Base-by-base conservation (phyloP, 179 eudicot species). In the Corrigiola litoralis region DNA sequence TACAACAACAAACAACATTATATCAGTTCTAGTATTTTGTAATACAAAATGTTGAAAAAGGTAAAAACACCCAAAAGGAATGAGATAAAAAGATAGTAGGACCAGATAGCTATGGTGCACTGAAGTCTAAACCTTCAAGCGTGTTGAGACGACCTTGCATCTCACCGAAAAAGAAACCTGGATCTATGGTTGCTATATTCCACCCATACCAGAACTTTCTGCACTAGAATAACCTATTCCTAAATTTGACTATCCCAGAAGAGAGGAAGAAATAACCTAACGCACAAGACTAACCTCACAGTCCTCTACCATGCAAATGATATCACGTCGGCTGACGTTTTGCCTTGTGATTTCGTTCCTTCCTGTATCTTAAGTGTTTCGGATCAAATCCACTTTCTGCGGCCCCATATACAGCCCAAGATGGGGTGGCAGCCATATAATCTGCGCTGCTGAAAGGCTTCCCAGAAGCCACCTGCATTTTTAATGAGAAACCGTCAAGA, bases 361-460 rank as follows among this genome's bases (percentile, higher is more conserved):
- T 95, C 69, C 79, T 86, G 66, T 60, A 88, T 25, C 99, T 89
- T 53, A 73, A 52, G 53, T 95, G 97, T 45, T 73, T 63, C 5
- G 97, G 99, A 82, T 95, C 97, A 64, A 95, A 95, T 27, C 97
- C 97, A 40, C 96, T 92, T 82, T 95, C 96, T 20, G 79, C 82
- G 23, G 97, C 97, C 66, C 99, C 99, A 75, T 95, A 95, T 16
- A 87, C 87, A n/a, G 99, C 96, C 99, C 99, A 95, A 38, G 87
- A 78, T 34, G 99, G 99, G 31, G 99, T 88, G 1, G 81, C 78
- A 37, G 87, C 87, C 95, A 88, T 95, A 72, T 91, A 91, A 74
- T 88, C 99, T 67, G 74, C 68, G 66, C 99, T 87, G 33, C 65
- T 74, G 74, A 87, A 95, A 61, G 97, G 78, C 72, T 64, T 71